These are phyloP conservation scores for Akebia trifoliata DNA, from an alignment of 164 flowering plant genomes.

Conservation along the genomic window DNA sequence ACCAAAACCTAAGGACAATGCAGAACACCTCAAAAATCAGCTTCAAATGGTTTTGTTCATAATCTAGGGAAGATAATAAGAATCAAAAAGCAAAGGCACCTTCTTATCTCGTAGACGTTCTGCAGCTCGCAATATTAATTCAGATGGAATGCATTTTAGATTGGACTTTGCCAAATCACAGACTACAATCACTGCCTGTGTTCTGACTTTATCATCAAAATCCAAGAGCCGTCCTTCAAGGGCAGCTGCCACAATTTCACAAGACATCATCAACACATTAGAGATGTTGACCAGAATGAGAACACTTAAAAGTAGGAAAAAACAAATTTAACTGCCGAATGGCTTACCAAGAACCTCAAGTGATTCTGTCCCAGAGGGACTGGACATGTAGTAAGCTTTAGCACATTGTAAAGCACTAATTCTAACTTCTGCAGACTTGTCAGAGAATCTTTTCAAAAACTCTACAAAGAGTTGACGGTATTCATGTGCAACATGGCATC, in stretches of 20 bases:
- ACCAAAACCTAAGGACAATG: constrained; percentile 52
- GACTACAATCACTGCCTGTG: constrained; percentile 54
- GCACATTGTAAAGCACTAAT: constrained; percentile 65
- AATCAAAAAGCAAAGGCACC: constrained; percentile 31
- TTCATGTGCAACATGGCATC: constrained; percentile 42
- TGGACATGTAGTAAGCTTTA: constrained; percentile 53
- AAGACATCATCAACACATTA: constrained; percentile 6
- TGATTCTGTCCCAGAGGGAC: constrained; percentile 54
- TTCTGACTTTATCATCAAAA: constrained; percentile 83
- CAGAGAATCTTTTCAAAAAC: constrained; percentile 80
- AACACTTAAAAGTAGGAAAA: neutral
- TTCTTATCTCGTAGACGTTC: constrained; percentile 94
- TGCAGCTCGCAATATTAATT: constrained; percentile 44
- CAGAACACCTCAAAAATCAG: constrained; percentile 2
- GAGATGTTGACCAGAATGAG: neutral
- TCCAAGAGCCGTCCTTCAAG: constrained; percentile 74
- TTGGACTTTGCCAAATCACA: constrained; percentile 68
- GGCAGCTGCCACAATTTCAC: constrained; percentile 50
- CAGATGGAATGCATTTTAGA: constrained; percentile 38
- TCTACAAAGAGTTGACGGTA: constrained; percentile 65
- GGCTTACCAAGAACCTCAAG: constrained; percentile 60
- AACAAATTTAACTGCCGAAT: constrained; percentile 5
- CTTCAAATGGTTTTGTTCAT: neutral
- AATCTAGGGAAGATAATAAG: constrained; percentile 1
- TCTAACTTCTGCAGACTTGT: constrained; percentile 87